Base-by-base conservation (phyloP, 192 early-diverging fungal genomes). In the Lobosporangium transversale region DNA sequence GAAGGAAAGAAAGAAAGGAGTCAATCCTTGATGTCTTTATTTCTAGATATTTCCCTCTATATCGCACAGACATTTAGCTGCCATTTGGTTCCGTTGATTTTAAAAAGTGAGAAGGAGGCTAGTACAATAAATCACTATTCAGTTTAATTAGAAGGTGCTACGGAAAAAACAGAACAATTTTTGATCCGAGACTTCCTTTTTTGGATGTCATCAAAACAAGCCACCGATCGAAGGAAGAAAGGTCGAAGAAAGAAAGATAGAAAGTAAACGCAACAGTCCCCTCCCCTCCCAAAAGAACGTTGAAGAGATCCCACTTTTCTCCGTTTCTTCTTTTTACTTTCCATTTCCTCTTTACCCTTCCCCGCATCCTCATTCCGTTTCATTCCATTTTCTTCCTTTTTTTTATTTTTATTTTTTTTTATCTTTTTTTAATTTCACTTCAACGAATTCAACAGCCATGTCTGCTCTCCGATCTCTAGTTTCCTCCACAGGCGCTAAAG, bases 401-500 rank as follows among this genome's bases (percentile, higher is more conserved):
- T 52, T 62, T 44, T 10, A 40, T n/a, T n/a, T n/a, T n/a, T n/a
- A n/a, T 14, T 47, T 59, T 29, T 1, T 47, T 30, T 47, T 18
- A 11, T 55, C 20, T 15, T 29, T 54, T 32, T 29, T 45, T 42
- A 20, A 24, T 23, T 35, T 45, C 27, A 36, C 21, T 30, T 43
- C 42, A 24, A 33, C 32, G 21, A 21, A 23, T 1, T 45, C 44
- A 47, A 10, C 37, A 14, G 55, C 62, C 48, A 74, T 76, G 73
- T 76, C 73, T 48, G 63, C 64, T 43, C 64, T 76, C 51, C 73
- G 73, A 62, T 76, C 73, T 21, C 18, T 76, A 51, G 52, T 76
- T 53, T 67, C 73, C 18, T 76, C 73, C 1, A 60, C 58, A 23
- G 58, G 64, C 23, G 65, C 58, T 44, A 53, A 43, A 33, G 64